Evolutionary conservation across 352 stramenopile species (phyloP), one percentile per base, ranked within the genome.

Genomic region (Globisporangium perplexum): DNA sequence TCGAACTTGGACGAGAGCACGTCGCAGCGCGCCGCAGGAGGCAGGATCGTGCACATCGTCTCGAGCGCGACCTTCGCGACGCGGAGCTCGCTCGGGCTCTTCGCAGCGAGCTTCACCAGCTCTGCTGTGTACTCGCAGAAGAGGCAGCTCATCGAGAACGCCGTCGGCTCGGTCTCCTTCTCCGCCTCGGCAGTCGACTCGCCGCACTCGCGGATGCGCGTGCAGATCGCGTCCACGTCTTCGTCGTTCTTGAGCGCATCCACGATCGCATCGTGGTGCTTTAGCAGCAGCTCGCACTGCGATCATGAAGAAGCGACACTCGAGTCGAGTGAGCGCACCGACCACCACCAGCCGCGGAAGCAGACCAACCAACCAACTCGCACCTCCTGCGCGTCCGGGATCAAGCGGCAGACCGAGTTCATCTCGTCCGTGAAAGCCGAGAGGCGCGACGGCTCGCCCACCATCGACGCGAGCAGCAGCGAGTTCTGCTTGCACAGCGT

Each of bases 81-180:
- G 17, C 66, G 74, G 31, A 90, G 57, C 42, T 72, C 66, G 35
- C 71, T 78, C 30, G 82, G 60, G 49, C 75, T 64, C 28, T 72
- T 68, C 31, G 68, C 68, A 1, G 82, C 74, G 24, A 60, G 57
- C 44, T 70, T 56, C 50, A 90, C 57, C 3, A 89, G 58, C 38
- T 88, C 77, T 1, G 70, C 83, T 30, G 76, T 89, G 68, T 86
- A 86, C 58, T 94, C 78, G 31, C 83, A 94, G 46, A 92, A 73
- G 23, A 94, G 53, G 50, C 83, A 94, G 36, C 78, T 62, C 47
- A 90, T 66, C 12, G 71, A 78, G 55, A 83, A 67, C 38, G n/a
- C n/a, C n/a, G n/a, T n/a, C n/a, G 71, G 69, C 20, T 77, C 55
- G 5, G 20, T 14, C 6, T 14, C 51, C 18, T 66, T 45, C 0